Evolutionary conservation across 2,329 filamentous ascomycete species (phyloP).

Genomic region (Didymella pomorum): DNA sequence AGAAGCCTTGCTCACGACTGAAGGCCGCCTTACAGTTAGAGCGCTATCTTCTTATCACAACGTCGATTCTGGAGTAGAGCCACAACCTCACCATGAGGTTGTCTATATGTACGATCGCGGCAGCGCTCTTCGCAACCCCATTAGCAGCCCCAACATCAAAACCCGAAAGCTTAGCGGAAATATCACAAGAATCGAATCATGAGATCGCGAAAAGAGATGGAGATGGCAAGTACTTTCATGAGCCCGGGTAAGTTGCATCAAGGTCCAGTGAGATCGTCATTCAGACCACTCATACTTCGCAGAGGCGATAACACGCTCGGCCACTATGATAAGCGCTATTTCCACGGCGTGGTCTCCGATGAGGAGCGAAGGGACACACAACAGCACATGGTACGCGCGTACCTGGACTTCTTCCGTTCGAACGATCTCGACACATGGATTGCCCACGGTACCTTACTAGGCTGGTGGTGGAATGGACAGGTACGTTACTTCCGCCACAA

Average conservation of each 20-base stretch:
- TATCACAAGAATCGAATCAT: background rate
- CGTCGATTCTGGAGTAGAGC: constrained; percentile 11
- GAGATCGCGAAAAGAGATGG: constrained; percentile 20
- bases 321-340: constrained; percentile 80
- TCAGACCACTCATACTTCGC: constrained; percentile 20
- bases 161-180: background rate
- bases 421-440: constrained; percentile 82
- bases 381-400: constrained; percentile 74
- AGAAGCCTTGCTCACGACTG: background rate
- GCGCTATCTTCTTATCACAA: constrained; percentile 12
- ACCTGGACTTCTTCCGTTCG: constrained; percentile 71
- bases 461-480: constrained; percentile 86
- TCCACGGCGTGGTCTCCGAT: constrained; percentile 69
- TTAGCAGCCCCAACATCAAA: constrained; percentile 33
- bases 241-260: constrained; percentile 45
- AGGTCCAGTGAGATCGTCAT: background rate
- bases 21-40: background rate
- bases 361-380: constrained; percentile 72
- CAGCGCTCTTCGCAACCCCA: constrained; percentile 29
- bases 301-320: constrained; percentile 63
- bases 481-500: constrained; percentile 43
- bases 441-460: constrained; percentile 81
- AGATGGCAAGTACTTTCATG: constrained; percentile 50
- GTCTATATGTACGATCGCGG: constrained; percentile 32
- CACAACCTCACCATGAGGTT: constrained; percentile 36